Evolutionary conservation across 2,329 filamentous ascomycete species (phyloP).

Genomic region (Monascus ruber): DNA sequence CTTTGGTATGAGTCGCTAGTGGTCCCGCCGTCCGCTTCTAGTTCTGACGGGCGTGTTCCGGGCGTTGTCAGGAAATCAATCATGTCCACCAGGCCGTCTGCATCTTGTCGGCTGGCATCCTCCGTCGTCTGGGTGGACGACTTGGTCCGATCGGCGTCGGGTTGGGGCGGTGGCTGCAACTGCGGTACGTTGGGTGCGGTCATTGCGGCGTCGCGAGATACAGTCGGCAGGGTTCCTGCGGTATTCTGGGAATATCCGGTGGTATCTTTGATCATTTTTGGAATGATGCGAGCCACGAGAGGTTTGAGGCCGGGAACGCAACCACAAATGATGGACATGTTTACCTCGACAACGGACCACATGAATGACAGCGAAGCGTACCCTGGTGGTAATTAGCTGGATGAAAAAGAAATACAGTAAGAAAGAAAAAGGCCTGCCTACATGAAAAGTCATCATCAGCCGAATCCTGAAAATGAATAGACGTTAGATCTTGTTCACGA

Average conservation of each 20-base stretch:
- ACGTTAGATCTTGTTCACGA: constrained; percentile 16
- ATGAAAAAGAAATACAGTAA: neutral
- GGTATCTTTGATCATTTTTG: constrained; percentile 44
- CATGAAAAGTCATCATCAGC: constrained; percentile 43
- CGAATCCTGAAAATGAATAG: constrained; percentile 24
- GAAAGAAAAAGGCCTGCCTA: constrained; percentile 8
- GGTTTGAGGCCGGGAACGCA: constrained; percentile 91
- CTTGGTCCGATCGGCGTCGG: constrained; percentile 8
- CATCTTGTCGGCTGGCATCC: constrained; percentile 1
- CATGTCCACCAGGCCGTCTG: constrained; percentile 22
- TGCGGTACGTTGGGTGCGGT: neutral
- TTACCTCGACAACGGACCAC: constrained; percentile 91
- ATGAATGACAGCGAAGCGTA: constrained; percentile 77
- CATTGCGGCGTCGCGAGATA: constrained; percentile 3
- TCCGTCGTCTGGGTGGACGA: constrained; percentile 6
- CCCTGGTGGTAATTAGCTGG: constrained; percentile 35
- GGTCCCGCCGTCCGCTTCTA: constrained; percentile 22
- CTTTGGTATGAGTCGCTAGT: constrained; percentile 21
- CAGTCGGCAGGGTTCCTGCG: constrained; percentile 4
- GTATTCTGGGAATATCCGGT: constrained; percentile 13
- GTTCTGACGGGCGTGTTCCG: constrained; percentile 23
- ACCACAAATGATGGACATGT: constrained; percentile 77
- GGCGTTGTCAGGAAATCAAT: constrained; percentile 45
- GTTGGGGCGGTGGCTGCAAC: constrained; percentile 3
- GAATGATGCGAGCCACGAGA: constrained; percentile 54